Conservation (phyloP, 345 rosid genomes). For the Syzygium aqueum region DNA sequence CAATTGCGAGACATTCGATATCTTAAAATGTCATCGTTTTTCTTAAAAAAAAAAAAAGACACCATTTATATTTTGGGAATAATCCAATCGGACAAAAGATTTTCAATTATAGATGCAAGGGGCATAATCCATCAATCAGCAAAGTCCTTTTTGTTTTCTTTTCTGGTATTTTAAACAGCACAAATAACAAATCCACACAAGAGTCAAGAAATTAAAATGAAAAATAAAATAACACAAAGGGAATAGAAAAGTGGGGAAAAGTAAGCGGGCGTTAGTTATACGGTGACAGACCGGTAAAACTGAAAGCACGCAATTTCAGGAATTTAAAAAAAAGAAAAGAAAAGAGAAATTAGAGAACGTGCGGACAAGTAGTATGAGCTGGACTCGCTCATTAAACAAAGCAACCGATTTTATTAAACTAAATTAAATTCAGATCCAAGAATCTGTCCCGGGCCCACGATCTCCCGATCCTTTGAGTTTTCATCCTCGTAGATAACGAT, state of each 20-base stretch:
- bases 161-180: background rate
- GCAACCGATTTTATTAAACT: background rate
- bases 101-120: background rate
- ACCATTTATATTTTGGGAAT: background rate
- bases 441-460: background rate
- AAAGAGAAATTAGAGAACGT: constrained; percentile 11
- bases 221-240: background rate
- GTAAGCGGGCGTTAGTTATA: background rate
- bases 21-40: background rate
- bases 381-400: background rate
- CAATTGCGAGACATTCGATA: background rate
- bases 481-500: background rate
- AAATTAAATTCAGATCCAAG: background rate
- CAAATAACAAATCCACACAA: background rate
- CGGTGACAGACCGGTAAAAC: constrained; percentile 8
- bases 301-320: background rate
- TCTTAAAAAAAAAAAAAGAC: background rate
- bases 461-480: background rate
- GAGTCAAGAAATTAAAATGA: background rate
- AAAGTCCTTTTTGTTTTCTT: background rate
- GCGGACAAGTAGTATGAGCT: constrained; percentile 14
- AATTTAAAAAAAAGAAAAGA: background rate
- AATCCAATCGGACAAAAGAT: background rate
- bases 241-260: background rate
- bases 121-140: background rate